Evolutionary conservation across 352 stramenopile species (phyloP).

Genomic region (Phytophthora lateralis): DNA sequence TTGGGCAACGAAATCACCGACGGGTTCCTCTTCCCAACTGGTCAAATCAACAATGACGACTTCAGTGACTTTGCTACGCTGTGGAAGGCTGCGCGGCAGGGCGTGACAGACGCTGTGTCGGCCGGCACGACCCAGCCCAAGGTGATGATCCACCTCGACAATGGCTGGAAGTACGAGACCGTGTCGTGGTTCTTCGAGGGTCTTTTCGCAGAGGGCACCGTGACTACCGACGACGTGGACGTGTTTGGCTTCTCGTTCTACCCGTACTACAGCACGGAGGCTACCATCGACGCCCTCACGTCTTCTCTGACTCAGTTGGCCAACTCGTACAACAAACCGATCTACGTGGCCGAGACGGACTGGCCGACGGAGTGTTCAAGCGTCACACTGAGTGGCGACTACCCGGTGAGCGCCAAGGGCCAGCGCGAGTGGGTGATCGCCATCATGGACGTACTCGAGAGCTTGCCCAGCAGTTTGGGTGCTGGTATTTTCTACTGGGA

Average conservation of each 20-base stretch:
- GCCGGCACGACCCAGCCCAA: slow-evolving; percentile 33
- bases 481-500: slow-evolving; percentile 44
- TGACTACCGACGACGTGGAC: slow-evolving; percentile 37
- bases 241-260: slow-evolving; percentile 45
- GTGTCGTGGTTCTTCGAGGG: slow-evolving; percentile 39
- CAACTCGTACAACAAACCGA: slow-evolving; percentile 33
- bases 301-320: slow-evolving; percentile 34
- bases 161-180: slow-evolving; percentile 41
- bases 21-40: slow-evolving; percentile 33
- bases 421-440: slow-evolving; percentile 33
- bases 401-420: slow-evolving; percentile 27
- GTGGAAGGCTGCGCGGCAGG: slow-evolving; percentile 34
- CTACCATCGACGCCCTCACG: slow-evolving; percentile 37
- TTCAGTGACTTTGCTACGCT: slow-evolving; percentile 32
- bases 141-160: slow-evolving; percentile 47
- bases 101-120: slow-evolving; percentile 32
- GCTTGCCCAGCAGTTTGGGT: slow-evolving; percentile 22
- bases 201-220: slow-evolving; percentile 30
- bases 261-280: slow-evolving; percentile 35
- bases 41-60: slow-evolving; percentile 28
- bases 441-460: slow-evolving; percentile 26
- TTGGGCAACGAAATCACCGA: slow-evolving; percentile 41
- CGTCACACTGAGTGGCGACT: slow-evolving; percentile 28
- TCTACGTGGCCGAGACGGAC: slow-evolving; percentile 42
- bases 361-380: slow-evolving; percentile 33